Conservation (phyloP, 768 basidiomycete genomes). For the Rhizopogon salebrosus region DNA sequence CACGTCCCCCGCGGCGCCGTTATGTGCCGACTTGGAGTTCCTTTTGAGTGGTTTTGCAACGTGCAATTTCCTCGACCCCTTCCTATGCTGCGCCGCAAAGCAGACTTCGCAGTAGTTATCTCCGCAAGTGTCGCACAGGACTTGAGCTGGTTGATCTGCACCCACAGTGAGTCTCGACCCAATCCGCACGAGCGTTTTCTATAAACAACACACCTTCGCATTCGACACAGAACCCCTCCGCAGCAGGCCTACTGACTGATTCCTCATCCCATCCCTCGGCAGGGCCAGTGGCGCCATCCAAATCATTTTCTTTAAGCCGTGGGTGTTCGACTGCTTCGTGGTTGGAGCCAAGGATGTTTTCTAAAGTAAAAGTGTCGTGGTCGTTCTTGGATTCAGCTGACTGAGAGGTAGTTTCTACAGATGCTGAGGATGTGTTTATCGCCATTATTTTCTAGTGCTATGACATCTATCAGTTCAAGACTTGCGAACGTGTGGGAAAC, state of each 20-base stretch:
- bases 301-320: conserved; percentile 24
- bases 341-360: conserved; percentile 63
- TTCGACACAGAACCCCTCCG: conserved; percentile 74
- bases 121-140: conserved; percentile 64
- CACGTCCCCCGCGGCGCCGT: conserved; percentile 6
- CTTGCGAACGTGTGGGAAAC: conserved; percentile 1
- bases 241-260: conserved; percentile 34
- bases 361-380: conserved; percentile 45
- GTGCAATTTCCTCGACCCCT: conserved; percentile 71
- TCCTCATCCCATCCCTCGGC: conserved; percentile 69
- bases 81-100: conserved; percentile 79
- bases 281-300: conserved; percentile 29
- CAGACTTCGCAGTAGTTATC: conserved; percentile 84
- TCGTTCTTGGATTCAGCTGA: conserved; percentile 2
- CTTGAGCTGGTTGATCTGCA: conserved; percentile 77
- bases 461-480: conserved; percentile 6
- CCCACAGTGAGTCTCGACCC: not conserved
- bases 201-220: conserved; percentile 67
- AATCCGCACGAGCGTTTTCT: not conserved
- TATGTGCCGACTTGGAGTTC: conserved; percentile 9
- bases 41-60: conserved; percentile 40
- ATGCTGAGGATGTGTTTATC: conserved; percentile 12
- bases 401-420: conserved; percentile 7
- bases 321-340: conserved; percentile 62
- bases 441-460: conserved; percentile 14